Evolutionary conservation across 805 yeast species (phyloP).

Genomic region (Kregervanrija pseudodelftensis): DNA sequence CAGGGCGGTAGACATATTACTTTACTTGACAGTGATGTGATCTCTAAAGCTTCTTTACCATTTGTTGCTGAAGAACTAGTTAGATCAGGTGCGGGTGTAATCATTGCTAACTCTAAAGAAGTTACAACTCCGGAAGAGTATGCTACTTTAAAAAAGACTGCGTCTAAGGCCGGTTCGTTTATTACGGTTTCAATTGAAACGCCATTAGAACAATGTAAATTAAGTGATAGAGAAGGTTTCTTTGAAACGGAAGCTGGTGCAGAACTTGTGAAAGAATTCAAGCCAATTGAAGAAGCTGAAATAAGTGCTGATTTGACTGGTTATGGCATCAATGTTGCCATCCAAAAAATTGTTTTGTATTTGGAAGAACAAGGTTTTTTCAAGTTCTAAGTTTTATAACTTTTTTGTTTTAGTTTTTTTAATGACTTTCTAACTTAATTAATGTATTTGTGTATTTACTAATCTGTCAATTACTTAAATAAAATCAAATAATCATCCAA

Average conservation of each 20-base stretch:
- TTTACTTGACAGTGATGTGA: conserved; percentile 34
- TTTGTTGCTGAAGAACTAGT: conserved; percentile 69
- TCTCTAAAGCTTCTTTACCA: conserved; percentile 37
- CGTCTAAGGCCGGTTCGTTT: conserved; percentile 45
- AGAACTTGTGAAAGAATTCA: conserved; percentile 34
- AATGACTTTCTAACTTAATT: no score
- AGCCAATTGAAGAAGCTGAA: conserved; percentile 46
- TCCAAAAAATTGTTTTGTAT: conserved; percentile 63
- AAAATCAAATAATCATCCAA: no score
- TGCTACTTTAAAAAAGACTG: conserved; percentile 33
- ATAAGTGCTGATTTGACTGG: conserved; percentile 48
- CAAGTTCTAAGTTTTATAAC: conserved; percentile 29
- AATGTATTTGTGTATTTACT: no score
- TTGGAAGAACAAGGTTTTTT: conserved; percentile 83
- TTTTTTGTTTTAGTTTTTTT: no score
- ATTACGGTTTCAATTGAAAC: conserved; percentile 46
- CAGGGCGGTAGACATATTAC: conserved; percentile 78
- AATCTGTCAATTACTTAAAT: no score
- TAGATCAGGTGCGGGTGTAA: conserved; percentile 89
- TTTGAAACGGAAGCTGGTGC: conserved; percentile 39
- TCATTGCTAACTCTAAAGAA: conserved; percentile 45
- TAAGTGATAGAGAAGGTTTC: conserved; percentile 44
- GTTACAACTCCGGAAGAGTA: conserved; percentile 40
- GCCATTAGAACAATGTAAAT: conserved; percentile 37
- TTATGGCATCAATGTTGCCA: conserved; percentile 58